Conservation (phyloP, 2,329 filamentous ascomycete genomes). For the Alternaria atra region DNA sequence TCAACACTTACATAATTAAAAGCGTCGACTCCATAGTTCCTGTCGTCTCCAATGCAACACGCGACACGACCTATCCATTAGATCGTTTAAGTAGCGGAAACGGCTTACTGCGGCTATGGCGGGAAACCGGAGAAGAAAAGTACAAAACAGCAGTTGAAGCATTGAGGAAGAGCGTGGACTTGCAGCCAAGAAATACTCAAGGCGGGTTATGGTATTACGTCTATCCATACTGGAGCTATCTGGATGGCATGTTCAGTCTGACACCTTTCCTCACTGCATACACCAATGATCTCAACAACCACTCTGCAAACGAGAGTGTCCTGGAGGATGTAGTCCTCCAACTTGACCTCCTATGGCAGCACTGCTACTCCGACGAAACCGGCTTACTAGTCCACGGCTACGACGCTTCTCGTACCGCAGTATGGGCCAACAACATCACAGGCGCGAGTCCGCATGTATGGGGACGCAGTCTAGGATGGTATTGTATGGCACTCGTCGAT, state of each 20-base stretch:
- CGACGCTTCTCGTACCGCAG: constrained; percentile 58
- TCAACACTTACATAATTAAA: constrained; percentile 21
- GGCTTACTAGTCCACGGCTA: constrained; percentile 65
- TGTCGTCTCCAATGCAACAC: constrained; percentile 26
- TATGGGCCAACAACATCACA: constrained; percentile 62
- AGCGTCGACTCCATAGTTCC: constrained; percentile 30
- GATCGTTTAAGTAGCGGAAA: constrained; percentile 46
- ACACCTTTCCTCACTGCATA: constrained; percentile 55
- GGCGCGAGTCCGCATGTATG: constrained; percentile 64
- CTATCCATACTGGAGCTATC: constrained; percentile 63
- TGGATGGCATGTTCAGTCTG: constrained; percentile 64
- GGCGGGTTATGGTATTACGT: constrained; percentile 50
- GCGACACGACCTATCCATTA: constrained; percentile 33
- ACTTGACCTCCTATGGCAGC: constrained; percentile 54
- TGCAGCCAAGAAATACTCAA: constrained; percentile 41
- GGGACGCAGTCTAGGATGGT: constrained; percentile 65
- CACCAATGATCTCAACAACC: not conserved
- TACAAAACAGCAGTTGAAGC: constrained; percentile 17
- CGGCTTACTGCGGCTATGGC: constrained; percentile 29
- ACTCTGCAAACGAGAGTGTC: not conserved
- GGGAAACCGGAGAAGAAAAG: constrained; percentile 20
- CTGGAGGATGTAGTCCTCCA: constrained; percentile 27
- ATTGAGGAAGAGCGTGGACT: constrained; percentile 35
- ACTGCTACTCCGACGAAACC: constrained; percentile 52
- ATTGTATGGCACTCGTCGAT: constrained; percentile 62